Evolutionary conservation across 2,329 filamentous ascomycete species (phyloP).

Genomic region (Daldinia sp.): DNA sequence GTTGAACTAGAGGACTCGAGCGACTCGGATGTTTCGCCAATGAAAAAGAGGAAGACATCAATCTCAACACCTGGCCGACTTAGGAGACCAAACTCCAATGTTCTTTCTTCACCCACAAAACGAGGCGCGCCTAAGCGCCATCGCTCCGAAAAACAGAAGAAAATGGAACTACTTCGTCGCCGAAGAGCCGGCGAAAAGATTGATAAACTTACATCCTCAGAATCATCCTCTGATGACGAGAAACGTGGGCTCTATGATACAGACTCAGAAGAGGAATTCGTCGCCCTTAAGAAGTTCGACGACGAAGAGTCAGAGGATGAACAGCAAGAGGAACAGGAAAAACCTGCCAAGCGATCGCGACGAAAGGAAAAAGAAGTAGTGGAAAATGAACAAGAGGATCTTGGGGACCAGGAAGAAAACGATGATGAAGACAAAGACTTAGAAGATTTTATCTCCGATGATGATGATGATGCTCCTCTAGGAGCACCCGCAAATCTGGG

Average conservation of each 20-base stretch:
- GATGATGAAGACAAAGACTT: slow-evolving; percentile 52
- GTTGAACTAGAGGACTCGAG: slow-evolving; percentile 47
- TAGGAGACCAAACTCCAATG: slow-evolving; percentile 11
- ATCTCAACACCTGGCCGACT: slow-evolving; percentile 36
- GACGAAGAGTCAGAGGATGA: slow-evolving; percentile 46
- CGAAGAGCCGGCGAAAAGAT: slow-evolving; percentile 57
- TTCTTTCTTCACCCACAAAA: slow-evolving; percentile 42
- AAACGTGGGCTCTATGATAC: slow-evolving; percentile 55
- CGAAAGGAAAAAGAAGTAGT: slow-evolving; percentile 20
- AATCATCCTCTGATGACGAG: slow-evolving; percentile 63
- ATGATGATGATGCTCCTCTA: slow-evolving; percentile 69
- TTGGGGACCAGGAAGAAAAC: slow-evolving; percentile 30
- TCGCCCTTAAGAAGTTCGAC: slow-evolving; percentile 53
- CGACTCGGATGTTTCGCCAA: slow-evolving; percentile 44
- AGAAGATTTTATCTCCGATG: slow-evolving; percentile 75
- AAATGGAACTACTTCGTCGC: slow-evolving; percentile 55
- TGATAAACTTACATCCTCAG: slow-evolving; percentile 53
- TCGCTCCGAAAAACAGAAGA: slow-evolving; percentile 56
- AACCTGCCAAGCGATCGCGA: slow-evolving; percentile 34
- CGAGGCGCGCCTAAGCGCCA: slow-evolving; percentile 44
- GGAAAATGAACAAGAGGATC: slow-evolving; percentile 18
- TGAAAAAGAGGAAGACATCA: slow-evolving; percentile 48
- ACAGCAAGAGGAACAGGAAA: slow-evolving; percentile 34
- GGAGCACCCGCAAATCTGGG: slow-evolving; percentile 66
- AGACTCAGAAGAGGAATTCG: slow-evolving; percentile 48